Conservation (phyloP, 2,329 filamentous ascomycete genomes). For the Plectosphaerella plurivora region DNA sequence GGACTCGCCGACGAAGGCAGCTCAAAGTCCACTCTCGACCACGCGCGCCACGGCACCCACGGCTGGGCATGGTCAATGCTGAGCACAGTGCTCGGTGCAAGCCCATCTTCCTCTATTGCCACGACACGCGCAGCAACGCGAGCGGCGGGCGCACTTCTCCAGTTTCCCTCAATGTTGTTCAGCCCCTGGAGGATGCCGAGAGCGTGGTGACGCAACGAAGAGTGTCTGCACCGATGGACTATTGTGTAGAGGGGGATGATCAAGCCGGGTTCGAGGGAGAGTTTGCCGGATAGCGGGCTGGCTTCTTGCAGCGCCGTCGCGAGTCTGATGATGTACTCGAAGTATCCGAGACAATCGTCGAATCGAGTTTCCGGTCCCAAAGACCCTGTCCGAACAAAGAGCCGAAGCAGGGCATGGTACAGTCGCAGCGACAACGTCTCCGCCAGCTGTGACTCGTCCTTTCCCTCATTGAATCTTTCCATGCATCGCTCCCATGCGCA, state of each 20-base stretch:
- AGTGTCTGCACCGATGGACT: constrained; percentile 18
- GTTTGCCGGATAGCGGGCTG: constrained; percentile 6
- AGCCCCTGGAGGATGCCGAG: constrained; percentile 12
- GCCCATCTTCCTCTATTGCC: not conserved
- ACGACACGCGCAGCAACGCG: constrained; percentile 12
- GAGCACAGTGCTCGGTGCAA: too few species aligned
- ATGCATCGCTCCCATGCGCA: not conserved
- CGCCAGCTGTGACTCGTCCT: too few species aligned
- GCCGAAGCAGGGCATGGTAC: constrained; percentile 20
- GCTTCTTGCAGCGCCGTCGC: constrained; percentile 6
- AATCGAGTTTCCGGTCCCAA: constrained; percentile 21
- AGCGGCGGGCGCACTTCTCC: constrained; percentile 17
- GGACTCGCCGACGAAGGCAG: too few species aligned
- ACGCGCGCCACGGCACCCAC: too few species aligned
- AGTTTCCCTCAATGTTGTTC: constrained; percentile 21
- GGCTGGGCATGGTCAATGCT: too few species aligned
- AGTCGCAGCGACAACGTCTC: constrained; percentile 12
- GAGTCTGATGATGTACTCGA: constrained; percentile 19
- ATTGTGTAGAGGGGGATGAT: constrained; percentile 15
- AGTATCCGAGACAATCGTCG: constrained; percentile 21
- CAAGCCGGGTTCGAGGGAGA: constrained; percentile 18
- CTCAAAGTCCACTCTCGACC: too few species aligned
- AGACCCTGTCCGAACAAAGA: constrained; percentile 11
- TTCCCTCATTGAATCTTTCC: not conserved
- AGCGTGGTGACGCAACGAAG: constrained; percentile 14